Conservation (phyloP, 2,329 filamentous ascomycete genomes). For the Xylaria sp. region DNA sequence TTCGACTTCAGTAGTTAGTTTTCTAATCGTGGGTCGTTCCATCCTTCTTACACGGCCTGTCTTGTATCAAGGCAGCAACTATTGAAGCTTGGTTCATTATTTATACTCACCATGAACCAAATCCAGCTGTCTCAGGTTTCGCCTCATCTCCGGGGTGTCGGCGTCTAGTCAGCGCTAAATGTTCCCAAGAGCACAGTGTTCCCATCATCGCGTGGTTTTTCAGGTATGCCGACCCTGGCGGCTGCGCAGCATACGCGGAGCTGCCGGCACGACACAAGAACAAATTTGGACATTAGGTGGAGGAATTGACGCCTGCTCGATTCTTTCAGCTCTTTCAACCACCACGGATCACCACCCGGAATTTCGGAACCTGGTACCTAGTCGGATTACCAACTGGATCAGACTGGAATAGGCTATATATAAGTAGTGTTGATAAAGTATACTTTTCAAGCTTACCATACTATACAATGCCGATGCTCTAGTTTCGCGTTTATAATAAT, state of each 20-base stretch:
- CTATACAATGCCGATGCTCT: neutral
- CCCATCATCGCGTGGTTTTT: slow-evolving; percentile 2
- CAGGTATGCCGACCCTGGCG: slow-evolving; percentile 4
- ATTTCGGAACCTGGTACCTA: slow-evolving; percentile 14
- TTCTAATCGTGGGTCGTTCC: too few species aligned
- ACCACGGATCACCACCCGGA: neutral
- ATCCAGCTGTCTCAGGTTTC: slow-evolving; percentile 8
- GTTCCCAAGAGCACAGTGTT: slow-evolving; percentile 19
- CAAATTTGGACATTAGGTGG: neutral
- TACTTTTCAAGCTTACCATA: neutral
- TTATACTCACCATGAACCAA: slow-evolving; percentile 12
- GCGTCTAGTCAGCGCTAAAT: slow-evolving; percentile 18
- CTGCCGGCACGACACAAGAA: neutral
- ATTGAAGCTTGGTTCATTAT: slow-evolving; percentile 15
- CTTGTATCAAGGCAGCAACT: slow-evolving; percentile 3
- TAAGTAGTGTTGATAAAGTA: neutral
- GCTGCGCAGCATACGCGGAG: slow-evolving; percentile 11
- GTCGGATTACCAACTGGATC: neutral
- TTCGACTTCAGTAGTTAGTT: neutral
- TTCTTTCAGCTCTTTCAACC: slow-evolving; percentile 2
- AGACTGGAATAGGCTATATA: neutral
- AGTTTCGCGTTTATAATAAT: slow-evolving; percentile 1
- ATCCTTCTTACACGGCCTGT: neutral
- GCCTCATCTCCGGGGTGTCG: slow-evolving; percentile 18
- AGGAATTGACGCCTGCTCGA: slow-evolving; percentile 9